Evolutionary conservation across 2,329 filamentous ascomycete genomes (phyloP).

Genomic region (Phyllachora maydis): DNA sequence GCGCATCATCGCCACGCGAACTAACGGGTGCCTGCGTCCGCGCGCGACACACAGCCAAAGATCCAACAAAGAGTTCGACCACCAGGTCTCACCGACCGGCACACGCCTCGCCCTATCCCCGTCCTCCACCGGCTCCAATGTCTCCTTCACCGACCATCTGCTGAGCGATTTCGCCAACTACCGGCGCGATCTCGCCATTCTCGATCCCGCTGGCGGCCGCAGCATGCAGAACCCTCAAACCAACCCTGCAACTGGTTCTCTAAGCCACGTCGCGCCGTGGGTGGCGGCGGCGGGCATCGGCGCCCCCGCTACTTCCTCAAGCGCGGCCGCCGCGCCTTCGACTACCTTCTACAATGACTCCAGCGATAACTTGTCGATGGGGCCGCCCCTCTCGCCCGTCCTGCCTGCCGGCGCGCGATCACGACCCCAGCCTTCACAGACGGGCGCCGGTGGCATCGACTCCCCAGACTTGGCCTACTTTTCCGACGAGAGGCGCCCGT

Average conservation of each 20-base stretch:
- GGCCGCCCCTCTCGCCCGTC: constrained; percentile 49
- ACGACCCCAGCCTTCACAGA: constrained; percentile 16
- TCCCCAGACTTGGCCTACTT: constrained; percentile 39
- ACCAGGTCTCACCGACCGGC: constrained; percentile 27
- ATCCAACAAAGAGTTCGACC: constrained; percentile 12
- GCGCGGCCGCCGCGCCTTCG: not conserved
- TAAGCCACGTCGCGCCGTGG: constrained; percentile 37
- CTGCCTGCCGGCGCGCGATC: constrained; percentile 36
- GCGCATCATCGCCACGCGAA: not conserved
- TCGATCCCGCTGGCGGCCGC: constrained; percentile 37
- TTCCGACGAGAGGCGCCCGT: constrained; percentile 62
- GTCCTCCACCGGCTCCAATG: constrained; percentile 17
- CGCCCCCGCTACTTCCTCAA: not conserved
- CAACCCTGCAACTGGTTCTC: constrained; percentile 31
- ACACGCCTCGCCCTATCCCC: constrained; percentile 21
- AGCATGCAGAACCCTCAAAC: constrained; percentile 33
- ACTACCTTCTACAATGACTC: constrained; percentile 58
- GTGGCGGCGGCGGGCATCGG: constrained; percentile 17
- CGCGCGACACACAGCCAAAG: constrained; percentile 1
- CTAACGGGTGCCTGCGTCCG: not conserved
- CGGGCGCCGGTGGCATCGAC: constrained; percentile 28
- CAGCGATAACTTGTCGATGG: constrained; percentile 42
- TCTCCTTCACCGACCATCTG: constrained; percentile 32
- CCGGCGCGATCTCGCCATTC: constrained; percentile 48
- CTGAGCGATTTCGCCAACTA: constrained; percentile 46